Base-by-base conservation (phyloP, 2,329 filamentous ascomycete species). In the Plenodomus tracheiphilus region DNA sequence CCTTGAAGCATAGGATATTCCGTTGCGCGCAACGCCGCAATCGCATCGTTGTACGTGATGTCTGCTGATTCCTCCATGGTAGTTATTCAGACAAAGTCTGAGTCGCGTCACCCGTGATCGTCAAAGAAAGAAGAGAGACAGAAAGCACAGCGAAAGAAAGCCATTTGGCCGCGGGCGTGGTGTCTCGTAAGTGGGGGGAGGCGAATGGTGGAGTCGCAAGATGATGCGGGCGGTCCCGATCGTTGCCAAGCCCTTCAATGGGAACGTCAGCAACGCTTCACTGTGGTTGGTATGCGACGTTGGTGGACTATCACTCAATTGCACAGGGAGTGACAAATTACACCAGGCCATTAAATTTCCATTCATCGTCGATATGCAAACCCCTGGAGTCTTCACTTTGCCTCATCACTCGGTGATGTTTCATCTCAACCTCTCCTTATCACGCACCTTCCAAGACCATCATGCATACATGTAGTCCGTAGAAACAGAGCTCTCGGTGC, bases 1-100 rank as follows among this genome's bases (percentile, higher is more conserved):
- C 87, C 85, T 74, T 81, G 76, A 37, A 90, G 77, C 85, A 88
- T 87, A 20, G 87, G 87, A 70, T 84, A 90, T 60, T 90, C 85
- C 28, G 65, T 65, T 15, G 77, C 71, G 51, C 86, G 78, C 22
- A 89, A 76, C 13, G 65, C 65, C 66, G 88, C 84, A 16, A 90
- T 78, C 25, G 73, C 73, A 47, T 69, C 68, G 66, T 88, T 84
- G 67, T 89, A 89, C 17, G 44, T 51, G 34, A 56, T 46, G 30
- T 46, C 40, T 32, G 59, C 47, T 51, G 58, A 51, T 56, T 64
- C 64, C 30, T 63, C 61, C 68, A 71, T 72, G 38, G 20, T 59
- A 37, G 41, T 41, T 39, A 38, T 17, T 43, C 9, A 32, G 35
- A 25, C 39, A 32, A 20, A 21, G 30, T 25, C 30, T 17, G n/a